Evolutionary conservation across 2,329 filamentous ascomycete genomes (phyloP).

Genomic region (Decorospora gaudefroyi): DNA sequence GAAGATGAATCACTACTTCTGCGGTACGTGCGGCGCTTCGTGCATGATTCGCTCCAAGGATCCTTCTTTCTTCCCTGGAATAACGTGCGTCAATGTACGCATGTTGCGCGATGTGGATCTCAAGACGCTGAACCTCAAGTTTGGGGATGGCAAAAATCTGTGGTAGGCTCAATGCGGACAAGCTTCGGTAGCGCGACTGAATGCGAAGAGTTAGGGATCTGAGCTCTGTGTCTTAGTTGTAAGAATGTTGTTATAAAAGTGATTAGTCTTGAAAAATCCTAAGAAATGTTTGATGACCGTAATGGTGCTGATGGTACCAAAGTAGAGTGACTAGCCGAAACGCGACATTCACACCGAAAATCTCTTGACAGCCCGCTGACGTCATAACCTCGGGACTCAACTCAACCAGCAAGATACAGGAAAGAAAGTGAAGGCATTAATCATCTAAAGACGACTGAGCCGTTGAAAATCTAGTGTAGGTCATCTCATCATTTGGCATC

Average conservation of each 20-base stretch:
- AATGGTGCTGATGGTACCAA: background rate
- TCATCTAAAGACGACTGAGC: background rate
- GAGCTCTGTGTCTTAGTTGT: background rate
- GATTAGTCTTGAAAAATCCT: background rate
- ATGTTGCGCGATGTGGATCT: constrained; percentile 36
- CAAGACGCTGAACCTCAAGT: constrained; percentile 29
- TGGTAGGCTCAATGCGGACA: background rate
- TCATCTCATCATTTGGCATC: background rate
- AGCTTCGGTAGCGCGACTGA: background rate
- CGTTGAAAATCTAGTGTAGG: background rate
- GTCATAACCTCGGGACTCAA: background rate
- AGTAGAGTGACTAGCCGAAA: background rate
- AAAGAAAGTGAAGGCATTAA: background rate
- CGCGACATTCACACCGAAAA: background rate
- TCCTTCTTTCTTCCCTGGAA: constrained; percentile 21
- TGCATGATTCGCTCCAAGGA: constrained; percentile 27
- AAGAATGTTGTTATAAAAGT: background rate
- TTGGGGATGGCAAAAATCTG: constrained; percentile 35
- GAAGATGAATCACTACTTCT: constrained; percentile 37
- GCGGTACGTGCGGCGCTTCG: constrained; percentile 37
- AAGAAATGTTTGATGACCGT: background rate
- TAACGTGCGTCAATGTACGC: constrained; percentile 37
- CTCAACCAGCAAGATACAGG: background rate
- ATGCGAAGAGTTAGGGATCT: background rate
- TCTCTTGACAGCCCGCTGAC: background rate